Percentiles rank a stretch among this genome's conserved stretches.
Conservation (phyloP, 306 rosid species). For the Castanea crenata region DNA sequence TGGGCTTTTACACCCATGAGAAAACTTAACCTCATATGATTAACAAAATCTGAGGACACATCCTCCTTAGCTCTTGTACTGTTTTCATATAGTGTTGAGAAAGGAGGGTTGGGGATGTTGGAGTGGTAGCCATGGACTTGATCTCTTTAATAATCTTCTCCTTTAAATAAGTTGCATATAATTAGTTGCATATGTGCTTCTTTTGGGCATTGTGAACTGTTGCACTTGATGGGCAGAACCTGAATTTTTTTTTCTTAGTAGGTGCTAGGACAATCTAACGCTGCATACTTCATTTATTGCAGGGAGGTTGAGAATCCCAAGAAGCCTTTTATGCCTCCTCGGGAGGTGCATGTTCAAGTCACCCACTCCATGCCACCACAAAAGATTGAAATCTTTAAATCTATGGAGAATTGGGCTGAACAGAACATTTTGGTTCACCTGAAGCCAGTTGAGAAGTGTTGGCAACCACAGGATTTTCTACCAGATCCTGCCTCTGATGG, state of each 20-base stretch:
- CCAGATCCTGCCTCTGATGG: conserved; percentile 81
- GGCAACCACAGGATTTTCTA: conserved; percentile 92
- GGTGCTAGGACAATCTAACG: neutral
- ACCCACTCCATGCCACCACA: conserved; percentile 88
- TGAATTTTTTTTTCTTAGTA: neutral
- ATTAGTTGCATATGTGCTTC: neutral
- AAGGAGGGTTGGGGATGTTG: too few relatives aligned
- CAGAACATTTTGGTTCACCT: conserved; percentile 65
- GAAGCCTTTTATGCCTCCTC: conserved; percentile 74
- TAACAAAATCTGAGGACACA: too few relatives aligned
- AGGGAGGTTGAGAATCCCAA: conserved; percentile 73
- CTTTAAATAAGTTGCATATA: too few relatives aligned
- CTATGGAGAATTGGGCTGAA: conserved; percentile 85
- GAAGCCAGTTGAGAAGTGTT: conserved; percentile 85
- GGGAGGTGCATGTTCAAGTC: conserved; percentile 84
- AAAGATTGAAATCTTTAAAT: conserved; percentile 84
- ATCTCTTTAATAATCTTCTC: too few relatives aligned
- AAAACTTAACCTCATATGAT: too few relatives aligned
- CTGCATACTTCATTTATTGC: conserved; percentile 16
- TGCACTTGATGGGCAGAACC: neutral
- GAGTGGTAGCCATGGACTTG: too few relatives aligned
- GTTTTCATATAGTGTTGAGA: too few relatives aligned
- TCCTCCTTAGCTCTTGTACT: too few relatives aligned
- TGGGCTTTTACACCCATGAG: too few relatives aligned
- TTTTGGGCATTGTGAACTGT: neutral